Evolutionary conservation across 1,284 basidiomycete species (phyloP), one percentile per base, ranked within the genome.

Genomic region (Cronartium ribicola): DNA sequence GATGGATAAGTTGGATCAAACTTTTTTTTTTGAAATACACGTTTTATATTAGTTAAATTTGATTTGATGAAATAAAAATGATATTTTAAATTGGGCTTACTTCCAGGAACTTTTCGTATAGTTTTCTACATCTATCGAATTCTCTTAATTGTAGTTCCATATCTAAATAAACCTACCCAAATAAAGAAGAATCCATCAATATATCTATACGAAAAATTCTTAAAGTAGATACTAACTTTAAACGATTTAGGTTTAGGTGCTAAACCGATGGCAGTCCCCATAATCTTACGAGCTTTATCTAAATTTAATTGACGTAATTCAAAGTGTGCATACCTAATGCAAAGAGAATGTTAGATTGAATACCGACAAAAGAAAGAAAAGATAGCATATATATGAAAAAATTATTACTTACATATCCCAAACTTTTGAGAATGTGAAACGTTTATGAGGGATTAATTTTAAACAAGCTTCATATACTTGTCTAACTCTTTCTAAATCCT

Each of bases 101-200:
- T 83, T 94, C 91, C 62, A 97, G 85, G 82, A 93, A 96, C 81
- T 96, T 96, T 80, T 98, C 89, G 80, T 98, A 98, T 22, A 99
- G 84, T 75, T 85, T 90, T 60, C 96, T 87, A 57, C 92, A 95
- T 20, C 92, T 88, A 80, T 98, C 94, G 79, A 98, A 98, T 83
- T 99, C 96, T 76, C 84, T 81, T 66, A 87, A 80, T 76, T 83
- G 80, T 79, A 92, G 88, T 82, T 96, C 93, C 22, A 97, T 85
- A 78, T 95, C 91, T 76, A 97, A 93, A 80, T 97, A 97, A 0
- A 90, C 90, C 77, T 94, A 92, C 85, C 95, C 4, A 62, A 43
- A 22, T 13, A 41, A 29, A 40, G 7, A 22, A n/a, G 46, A 48
- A 62, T 36, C n/a, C 22, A 36, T 61, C 14, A 62, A 70, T 22